These are phyloP conservation scores for Catunica adiposa DNA, from an alignment of 2,329 filamentous ascomycete genomes.

Conservation along the genomic window DNA sequence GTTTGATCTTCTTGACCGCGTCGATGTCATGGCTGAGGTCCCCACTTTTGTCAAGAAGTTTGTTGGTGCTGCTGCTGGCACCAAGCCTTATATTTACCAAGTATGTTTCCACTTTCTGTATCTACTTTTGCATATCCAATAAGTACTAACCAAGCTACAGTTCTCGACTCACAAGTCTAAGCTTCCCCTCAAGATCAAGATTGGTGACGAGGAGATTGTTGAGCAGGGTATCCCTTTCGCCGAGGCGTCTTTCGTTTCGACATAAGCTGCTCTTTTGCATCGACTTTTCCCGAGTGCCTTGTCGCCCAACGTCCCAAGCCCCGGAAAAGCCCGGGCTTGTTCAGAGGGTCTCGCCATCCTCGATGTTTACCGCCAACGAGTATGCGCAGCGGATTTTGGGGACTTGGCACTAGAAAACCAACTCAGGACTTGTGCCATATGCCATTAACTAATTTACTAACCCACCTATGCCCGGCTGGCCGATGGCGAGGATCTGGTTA, in stretches of 20 bases:
- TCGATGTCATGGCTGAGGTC: slow-evolving; percentile 94
- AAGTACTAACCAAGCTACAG: slow-evolving; percentile 28
- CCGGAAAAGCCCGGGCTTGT: too few species aligned
- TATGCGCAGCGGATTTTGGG: too few species aligned
- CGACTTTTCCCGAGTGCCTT: neutral
- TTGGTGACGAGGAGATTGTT: slow-evolving; percentile 59
- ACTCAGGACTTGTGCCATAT: neutral
- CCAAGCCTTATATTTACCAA: slow-evolving; percentile 96
- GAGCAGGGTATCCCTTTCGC: slow-evolving; percentile 69
- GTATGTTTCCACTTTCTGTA: slow-evolving; percentile 25
- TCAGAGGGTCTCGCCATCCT: too few species aligned
- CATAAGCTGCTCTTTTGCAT: slow-evolving; percentile 16
- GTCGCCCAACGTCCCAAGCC: neutral
- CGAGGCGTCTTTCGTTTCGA: slow-evolving; percentile 94
- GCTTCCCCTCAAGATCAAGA: slow-evolving; percentile 63
- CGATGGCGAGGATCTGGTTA: slow-evolving; percentile 1
- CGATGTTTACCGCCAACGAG: too few species aligned
- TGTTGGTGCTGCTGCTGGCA: slow-evolving; percentile 72
- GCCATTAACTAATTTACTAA: neutral
- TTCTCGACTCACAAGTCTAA: slow-evolving; percentile 49
- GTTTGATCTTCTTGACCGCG: slow-evolving; percentile 51
- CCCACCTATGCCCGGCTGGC: slow-evolving; percentile 1
- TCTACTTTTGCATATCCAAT: neutral
- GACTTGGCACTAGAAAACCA: too few species aligned
- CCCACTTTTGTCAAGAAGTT: slow-evolving; percentile 92